These are phyloP conservation scores for Purshia tridentata DNA, from an alignment of 306 rosid genomes.

Conservation along the genomic window DNA sequence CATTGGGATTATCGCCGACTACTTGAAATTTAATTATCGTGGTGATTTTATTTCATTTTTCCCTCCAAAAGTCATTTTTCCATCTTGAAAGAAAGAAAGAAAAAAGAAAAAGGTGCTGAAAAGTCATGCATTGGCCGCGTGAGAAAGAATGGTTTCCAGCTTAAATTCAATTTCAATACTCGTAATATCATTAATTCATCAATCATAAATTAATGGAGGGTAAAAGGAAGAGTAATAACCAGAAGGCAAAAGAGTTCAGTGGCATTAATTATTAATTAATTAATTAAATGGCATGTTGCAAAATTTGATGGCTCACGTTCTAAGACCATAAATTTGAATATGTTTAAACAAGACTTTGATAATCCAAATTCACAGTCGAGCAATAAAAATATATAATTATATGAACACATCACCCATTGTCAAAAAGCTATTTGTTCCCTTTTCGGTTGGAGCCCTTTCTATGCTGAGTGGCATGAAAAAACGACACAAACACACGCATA, in stretches of 20 bases:
- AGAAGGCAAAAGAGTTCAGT: no score
- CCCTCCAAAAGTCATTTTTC: slow-evolving; percentile 29
- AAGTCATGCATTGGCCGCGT: slow-evolving; percentile 27
- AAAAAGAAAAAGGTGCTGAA: slow-evolving; percentile 15
- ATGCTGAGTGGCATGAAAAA: not conserved
- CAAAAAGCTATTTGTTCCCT: slow-evolving; percentile 2
- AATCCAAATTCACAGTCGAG: no score
- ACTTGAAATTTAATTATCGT: not conserved
- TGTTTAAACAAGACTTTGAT: no score
- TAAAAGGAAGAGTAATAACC: no score
- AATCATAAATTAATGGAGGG: no score
- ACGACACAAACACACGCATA: no score
- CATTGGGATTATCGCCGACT: slow-evolving; percentile 21
- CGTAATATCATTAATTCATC: not conserved
- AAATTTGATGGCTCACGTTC: no score
- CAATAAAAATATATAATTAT: not conserved
- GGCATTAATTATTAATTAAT: no score
- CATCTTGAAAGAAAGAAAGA: slow-evolving; percentile 20
- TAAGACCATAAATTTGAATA: no score
- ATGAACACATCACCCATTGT: not conserved
- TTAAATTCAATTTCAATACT: slow-evolving; percentile 7
- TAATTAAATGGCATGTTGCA: no score
- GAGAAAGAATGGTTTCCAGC: not conserved
- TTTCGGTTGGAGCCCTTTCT: not conserved
- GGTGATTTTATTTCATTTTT: slow-evolving; percentile 10